Evolutionary conservation across 2,329 filamentous ascomycete genomes (phyloP).

Genomic region (Colletotrichum liaoningense): DNA sequence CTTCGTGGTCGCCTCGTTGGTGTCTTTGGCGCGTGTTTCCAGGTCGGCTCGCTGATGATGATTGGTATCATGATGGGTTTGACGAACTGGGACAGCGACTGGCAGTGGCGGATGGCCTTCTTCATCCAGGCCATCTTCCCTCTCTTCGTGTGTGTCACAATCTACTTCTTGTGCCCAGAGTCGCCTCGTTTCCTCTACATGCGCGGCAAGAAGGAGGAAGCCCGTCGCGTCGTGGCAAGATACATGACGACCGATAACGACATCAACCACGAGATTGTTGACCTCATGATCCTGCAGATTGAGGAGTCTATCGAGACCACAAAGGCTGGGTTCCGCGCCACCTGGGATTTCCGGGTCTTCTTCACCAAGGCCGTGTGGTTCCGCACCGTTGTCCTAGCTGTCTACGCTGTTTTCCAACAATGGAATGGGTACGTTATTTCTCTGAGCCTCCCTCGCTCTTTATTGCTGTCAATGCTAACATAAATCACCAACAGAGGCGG

Average conservation of each 20-base stretch:
- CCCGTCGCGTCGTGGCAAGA: conserved; percentile 47
- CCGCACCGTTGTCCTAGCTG: conserved; percentile 53
- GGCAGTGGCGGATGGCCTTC: conserved; percentile 51
- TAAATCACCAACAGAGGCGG: conserved; percentile 46
- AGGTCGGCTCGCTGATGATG: conserved; percentile 55
- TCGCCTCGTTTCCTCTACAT: conserved; percentile 54
- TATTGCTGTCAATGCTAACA: not conserved
- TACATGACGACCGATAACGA: conserved; percentile 54
- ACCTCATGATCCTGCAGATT: conserved; percentile 54
- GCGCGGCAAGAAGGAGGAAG: conserved; percentile 49
- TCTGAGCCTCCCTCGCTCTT: no score
- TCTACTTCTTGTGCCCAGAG: conserved; percentile 50
- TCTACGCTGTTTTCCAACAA: conserved; percentile 59
- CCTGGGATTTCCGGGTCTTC: conserved; percentile 60
- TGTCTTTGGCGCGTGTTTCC: conserved; percentile 59
- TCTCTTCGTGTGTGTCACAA: conserved; percentile 46
- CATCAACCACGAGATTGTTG: conserved; percentile 53
- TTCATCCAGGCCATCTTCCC: conserved; percentile 58
- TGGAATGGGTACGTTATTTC: conserved; percentile 43
- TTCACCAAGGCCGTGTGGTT: conserved; percentile 56
- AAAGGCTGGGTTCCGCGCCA: conserved; percentile 47
- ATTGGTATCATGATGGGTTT: conserved; percentile 56
- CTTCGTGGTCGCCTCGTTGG: conserved; percentile 56
- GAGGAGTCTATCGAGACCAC: conserved; percentile 56
- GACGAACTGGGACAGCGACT: conserved; percentile 48